Evolutionary conservation across 2,329 filamentous ascomycete species (phyloP).

Genomic region (Tolypocladium amazonense): DNA sequence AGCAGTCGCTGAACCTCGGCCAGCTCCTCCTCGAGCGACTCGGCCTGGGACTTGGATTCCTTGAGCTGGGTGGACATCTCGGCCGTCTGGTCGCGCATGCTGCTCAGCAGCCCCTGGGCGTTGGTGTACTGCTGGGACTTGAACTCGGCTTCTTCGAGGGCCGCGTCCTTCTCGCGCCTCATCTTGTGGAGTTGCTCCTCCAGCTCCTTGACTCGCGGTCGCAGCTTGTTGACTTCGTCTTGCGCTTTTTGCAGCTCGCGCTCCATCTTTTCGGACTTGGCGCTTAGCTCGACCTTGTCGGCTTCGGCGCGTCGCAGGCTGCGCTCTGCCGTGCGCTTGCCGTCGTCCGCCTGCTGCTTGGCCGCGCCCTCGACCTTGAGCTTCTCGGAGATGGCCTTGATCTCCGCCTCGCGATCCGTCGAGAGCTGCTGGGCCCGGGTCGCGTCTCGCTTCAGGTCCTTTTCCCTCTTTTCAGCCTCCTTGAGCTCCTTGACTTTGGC

Average conservation of each 20-base stretch:
- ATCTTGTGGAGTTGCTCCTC: conserved; percentile 65
- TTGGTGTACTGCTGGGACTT: conserved; percentile 79
- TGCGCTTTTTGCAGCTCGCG: conserved; percentile 62
- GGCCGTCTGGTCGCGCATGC: conserved; percentile 84
- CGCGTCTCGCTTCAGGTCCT: conserved; percentile 68
- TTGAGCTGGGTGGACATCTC: conserved; percentile 88
- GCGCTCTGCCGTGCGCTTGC: conserved; percentile 60
- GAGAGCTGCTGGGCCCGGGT: conserved; percentile 57
- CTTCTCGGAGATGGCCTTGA: conserved; percentile 69
- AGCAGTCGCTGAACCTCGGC: conserved; percentile 79
- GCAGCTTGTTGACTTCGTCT: conserved; percentile 60
- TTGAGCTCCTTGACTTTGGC: conserved; percentile 50
- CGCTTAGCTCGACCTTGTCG: conserved; percentile 67
- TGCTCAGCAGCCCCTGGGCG: conserved; percentile 75
- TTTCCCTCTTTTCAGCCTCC: conserved; percentile 71
- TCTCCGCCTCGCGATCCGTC: conserved; percentile 65
- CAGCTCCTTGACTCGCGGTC: conserved; percentile 50
- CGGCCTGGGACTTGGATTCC: conserved; percentile 70
- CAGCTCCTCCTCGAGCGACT: conserved; percentile 85
- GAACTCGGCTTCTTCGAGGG: conserved; percentile 72
- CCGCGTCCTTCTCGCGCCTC: conserved; percentile 52
- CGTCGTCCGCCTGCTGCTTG: conserved; percentile 68
- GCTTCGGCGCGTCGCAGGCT: conserved; percentile 69
- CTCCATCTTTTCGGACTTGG: conserved; percentile 59
- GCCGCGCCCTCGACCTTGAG: conserved; percentile 63